A percentile compares a stretch with the other conserved stretches of the same genome.
Evolutionary conservation across 805 yeast genomes (phyloP).

Genomic region (Kuraishia piskuri): DNA sequence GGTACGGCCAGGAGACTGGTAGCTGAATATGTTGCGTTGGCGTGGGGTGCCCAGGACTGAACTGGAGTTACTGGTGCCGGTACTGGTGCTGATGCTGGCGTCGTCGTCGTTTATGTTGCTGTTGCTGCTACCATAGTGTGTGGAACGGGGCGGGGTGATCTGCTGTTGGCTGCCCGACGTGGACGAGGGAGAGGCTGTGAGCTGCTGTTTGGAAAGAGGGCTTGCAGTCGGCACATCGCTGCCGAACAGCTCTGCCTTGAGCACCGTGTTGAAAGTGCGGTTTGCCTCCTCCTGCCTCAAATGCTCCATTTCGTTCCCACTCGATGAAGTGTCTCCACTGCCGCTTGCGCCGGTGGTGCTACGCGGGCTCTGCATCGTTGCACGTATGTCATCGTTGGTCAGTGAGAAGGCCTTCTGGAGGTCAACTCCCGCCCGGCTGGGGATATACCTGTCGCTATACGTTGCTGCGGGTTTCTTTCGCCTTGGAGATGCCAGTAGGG

Average conservation of each 20-base stretch:
- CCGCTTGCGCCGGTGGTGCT: slow-evolving; percentile 16
- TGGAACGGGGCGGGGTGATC: slow-evolving; percentile 16
- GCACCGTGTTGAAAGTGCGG: slow-evolving; percentile 74
- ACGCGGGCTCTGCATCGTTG: slow-evolving; percentile 2
- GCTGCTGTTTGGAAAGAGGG: background rate
- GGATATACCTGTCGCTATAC: slow-evolving; percentile 83
- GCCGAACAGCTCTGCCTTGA: slow-evolving; percentile 88
- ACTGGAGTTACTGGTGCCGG: slow-evolving; percentile 24
- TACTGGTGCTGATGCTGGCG: slow-evolving; percentile 11
- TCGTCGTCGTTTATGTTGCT: background rate
- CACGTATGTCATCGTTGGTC: slow-evolving; percentile 9
- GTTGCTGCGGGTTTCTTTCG: background rate
- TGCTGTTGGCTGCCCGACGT: slow-evolving; percentile 7
- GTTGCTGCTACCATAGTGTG: background rate
- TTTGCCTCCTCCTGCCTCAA: slow-evolving; percentile 77
- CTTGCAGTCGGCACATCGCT: slow-evolving; percentile 59
- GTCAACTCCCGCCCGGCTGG: slow-evolving; percentile 79
- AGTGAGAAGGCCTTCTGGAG: slow-evolving; percentile 76
- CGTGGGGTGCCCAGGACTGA: background rate
- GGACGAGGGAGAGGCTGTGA: background rate
- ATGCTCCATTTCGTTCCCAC: slow-evolving; percentile 55
- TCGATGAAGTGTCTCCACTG: slow-evolving; percentile 2
- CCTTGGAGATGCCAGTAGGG: slow-evolving; percentile 1
- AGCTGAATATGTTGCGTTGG: slow-evolving; percentile 56
- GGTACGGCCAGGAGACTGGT: slow-evolving; percentile 60